phyloP scores from a whole-genome alignment of 169 alveolate species.

The Cryptosporidium xiaoi region DNA sequence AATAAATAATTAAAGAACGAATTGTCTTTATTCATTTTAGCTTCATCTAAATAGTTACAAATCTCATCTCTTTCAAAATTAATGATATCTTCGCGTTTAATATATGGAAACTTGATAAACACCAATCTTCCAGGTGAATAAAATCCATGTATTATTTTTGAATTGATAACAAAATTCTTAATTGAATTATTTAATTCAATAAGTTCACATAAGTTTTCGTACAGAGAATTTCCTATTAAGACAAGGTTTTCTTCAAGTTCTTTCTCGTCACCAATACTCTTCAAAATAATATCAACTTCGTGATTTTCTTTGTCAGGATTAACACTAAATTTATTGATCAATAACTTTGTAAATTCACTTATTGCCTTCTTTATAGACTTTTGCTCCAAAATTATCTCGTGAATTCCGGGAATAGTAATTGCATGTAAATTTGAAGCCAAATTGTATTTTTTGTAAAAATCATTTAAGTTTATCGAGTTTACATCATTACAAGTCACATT shows the following conservation, averaged over 20 bases:
- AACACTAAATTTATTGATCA: neutral
- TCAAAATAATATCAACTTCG: conserved; percentile 25
- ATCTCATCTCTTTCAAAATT: neutral
- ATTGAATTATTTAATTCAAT: conserved; percentile 75
- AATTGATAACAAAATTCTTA: conserved; percentile 78
- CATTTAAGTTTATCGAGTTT: conserved; percentile 5
- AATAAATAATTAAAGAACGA: neutral
- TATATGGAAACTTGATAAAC: conserved; percentile 79
- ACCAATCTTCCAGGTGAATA: conserved; percentile 88
- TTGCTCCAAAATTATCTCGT: conserved; percentile 8
- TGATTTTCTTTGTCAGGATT: neutral
- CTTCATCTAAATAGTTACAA: neutral
- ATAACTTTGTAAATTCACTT: neutral
- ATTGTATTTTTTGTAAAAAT: conserved; percentile 18
- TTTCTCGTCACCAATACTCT: neutral
- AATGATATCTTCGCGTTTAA: conserved; percentile 84
- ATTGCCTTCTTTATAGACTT: neutral
- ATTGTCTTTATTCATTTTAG: neutral
- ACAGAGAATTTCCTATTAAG: conserved; percentile 27
- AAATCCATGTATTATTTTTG: conserved; percentile 85
- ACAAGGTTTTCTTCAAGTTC: conserved; percentile 28
- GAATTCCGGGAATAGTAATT: conserved; percentile 5
- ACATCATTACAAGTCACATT: conserved; percentile 17
- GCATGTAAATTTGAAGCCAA: neutral
- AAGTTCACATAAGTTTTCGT: conserved; percentile 21